Base-by-base conservation (phyloP, 139 green algal genomes). In the Nannochloris sp. region DNA sequence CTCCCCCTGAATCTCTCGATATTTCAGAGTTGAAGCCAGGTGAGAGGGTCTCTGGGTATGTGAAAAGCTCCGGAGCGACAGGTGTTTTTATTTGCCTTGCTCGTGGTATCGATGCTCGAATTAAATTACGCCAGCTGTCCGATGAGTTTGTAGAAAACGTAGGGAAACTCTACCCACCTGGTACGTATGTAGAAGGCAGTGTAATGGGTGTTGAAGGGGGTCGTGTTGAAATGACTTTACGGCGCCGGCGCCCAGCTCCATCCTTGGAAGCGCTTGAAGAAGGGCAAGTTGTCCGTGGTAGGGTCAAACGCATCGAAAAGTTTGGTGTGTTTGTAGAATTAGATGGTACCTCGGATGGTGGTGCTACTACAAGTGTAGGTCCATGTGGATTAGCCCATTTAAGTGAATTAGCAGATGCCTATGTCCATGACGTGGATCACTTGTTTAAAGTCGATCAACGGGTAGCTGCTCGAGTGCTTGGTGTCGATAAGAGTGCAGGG, bases 321-420 rank as follows among this genome's bases (percentile, higher is more conserved):
- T 97, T 81, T 57, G 92, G 92, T n/a, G 80, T 96, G 44, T 97
- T 97, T 71, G 75, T 97, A 6, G 70, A 82, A 34, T 54, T 97
- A 19, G 13, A 39, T 42, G n/a, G n/a, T n/a, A n/a, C n/a, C n/a
- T n/a, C n/a, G n/a, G 74, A 80, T 23, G 42, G 8, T 36, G 31
- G 10, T 4, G 24, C 45, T 31, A 63, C 14, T 48, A 9, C 23
- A 34, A 6, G 3, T 5, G 34, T 19, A 34, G 60, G 6, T n/a
- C 38, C 61, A 12, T 64, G 72, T 51, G 89, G 85, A 2, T 74
- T 97, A 27, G 90, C 81, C 2, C 91, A 97, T 78, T 82, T 93
- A 25, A 84, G 58, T 44, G 75, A 95, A 74, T 65, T 92, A n/a
- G 55, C 75, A 2, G 90, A 96, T 36, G 74, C 72, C 1, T 87